These are phyloP conservation scores for Withania somnifera DNA, from an alignment of 305 asterid species.

Conservation along the genomic window DNA sequence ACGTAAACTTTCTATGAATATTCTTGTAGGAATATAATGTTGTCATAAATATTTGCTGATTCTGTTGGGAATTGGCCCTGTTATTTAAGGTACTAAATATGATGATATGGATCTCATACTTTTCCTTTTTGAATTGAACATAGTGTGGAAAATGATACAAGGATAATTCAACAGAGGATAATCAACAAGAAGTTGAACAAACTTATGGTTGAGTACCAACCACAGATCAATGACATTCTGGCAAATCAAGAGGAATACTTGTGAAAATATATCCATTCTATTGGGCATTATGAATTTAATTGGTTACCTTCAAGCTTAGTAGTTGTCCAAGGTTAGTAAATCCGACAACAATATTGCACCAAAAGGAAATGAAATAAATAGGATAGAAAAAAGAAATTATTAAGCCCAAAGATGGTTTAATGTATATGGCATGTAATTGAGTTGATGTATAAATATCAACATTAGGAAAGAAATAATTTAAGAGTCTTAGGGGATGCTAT, in stretches of 20 bases:
- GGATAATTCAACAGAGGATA: slow-evolving; percentile 49
- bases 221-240: slow-evolving; percentile 13
- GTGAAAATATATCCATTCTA: neutral
- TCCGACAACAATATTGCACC: neutral
- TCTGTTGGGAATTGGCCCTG: no score
- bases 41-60: neutral
- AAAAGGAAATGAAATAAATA: neutral
- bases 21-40: no score
- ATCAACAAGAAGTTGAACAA: slow-evolving; percentile 62
- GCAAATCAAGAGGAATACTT: slow-evolving; percentile 5
- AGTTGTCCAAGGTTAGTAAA: neutral
- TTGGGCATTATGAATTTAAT: neutral
- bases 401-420: neutral
- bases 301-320: neutral
- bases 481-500: neutral
- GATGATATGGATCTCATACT: neutral
- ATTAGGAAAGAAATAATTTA: neutral
- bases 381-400: neutral
- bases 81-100: neutral
- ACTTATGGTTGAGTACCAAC: slow-evolving; percentile 42
- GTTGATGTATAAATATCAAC: neutral
- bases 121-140: neutral
- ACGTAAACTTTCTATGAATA: no score
- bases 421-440: neutral
- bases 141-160: slow-evolving; percentile 39